phyloP scores from a whole-genome alignment of 2,329 filamentous ascomycete genomes.

The Monosporascus sp. region DNA sequence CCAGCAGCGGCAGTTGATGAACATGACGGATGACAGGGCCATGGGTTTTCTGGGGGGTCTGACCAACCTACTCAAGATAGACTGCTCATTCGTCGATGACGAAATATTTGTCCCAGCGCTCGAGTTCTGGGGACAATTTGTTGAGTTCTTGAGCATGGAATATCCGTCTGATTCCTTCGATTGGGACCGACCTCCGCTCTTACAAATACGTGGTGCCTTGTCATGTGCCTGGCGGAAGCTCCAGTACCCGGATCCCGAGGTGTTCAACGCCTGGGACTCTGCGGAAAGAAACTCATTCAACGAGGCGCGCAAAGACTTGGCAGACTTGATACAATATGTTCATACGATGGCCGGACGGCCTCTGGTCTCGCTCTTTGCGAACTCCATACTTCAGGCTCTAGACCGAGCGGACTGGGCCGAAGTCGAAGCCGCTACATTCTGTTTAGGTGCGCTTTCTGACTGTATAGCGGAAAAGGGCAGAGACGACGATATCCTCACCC shows the following conservation, averaged over 20 bases:
- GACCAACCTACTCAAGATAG: slow-evolving; percentile 59
- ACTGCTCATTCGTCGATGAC: slow-evolving; percentile 67
- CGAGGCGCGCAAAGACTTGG: slow-evolving; percentile 72
- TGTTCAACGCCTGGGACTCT: slow-evolving; percentile 62
- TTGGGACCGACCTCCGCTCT: slow-evolving; percentile 56
- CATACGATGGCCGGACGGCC: slow-evolving; percentile 56
- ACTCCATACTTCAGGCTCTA: slow-evolving; percentile 47
- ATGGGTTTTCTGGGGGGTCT: slow-evolving; percentile 51
- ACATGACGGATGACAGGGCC: slow-evolving; percentile 42
- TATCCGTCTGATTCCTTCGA: slow-evolving; percentile 38
- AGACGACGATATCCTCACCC: slow-evolving; percentile 53
- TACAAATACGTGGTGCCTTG: slow-evolving; percentile 57
- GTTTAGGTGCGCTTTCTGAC: slow-evolving; percentile 62
- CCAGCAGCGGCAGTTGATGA: slow-evolving; percentile 54
- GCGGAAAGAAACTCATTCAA: slow-evolving; percentile 62
- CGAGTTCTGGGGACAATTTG: slow-evolving; percentile 76
- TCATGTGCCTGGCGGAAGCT: slow-evolving; percentile 65
- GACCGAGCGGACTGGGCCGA: slow-evolving; percentile 48
- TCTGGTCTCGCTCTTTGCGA: slow-evolving; percentile 52
- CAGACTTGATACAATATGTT: slow-evolving; percentile 68
- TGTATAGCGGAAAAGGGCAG: slow-evolving; percentile 52
- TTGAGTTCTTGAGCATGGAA: slow-evolving; percentile 59
- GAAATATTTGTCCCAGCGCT: slow-evolving; percentile 67
- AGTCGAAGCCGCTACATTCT: slow-evolving; percentile 57
- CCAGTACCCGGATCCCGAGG: slow-evolving; percentile 55